These are phyloP conservation scores for Biancaea sappan DNA, from an alignment of 306 rosid species.

Conservation along the genomic window DNA sequence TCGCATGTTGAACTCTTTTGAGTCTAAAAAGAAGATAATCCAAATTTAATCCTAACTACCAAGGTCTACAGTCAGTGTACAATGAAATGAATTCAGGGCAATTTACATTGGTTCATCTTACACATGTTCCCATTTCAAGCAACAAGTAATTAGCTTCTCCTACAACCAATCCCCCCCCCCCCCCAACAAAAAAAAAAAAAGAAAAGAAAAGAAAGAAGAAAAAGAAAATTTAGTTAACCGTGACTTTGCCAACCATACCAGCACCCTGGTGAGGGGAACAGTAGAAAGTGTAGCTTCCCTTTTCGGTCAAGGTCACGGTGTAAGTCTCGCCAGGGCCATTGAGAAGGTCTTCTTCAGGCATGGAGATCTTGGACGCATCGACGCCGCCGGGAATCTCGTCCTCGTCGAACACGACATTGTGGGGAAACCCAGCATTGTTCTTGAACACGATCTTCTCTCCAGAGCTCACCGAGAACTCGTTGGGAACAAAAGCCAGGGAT, in stretches of 20 bases:
- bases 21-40: too few species aligned
- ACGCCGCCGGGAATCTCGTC: conserved; percentile 83
- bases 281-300: conserved; percentile 72
- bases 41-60: too few species aligned
- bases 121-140: too few species aligned
- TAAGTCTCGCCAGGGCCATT: conserved; percentile 76
- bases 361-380: conserved; percentile 66
- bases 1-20: too few species aligned
- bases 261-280: conserved; percentile 95
- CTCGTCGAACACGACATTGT: conserved; percentile 85
- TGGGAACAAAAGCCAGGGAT: conserved; percentile 60
- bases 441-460: conserved; percentile 84
- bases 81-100: not conserved
- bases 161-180: too few species aligned
- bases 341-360: conserved; percentile 70
- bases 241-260: conserved; percentile 80
- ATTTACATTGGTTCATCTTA: not conserved
- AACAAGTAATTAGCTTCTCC: too few species aligned
- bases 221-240: conserved; percentile 52
- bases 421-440: conserved; percentile 97
- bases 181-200: too few species aligned
- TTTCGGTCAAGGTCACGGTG: conserved; percentile 56
- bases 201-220: too few species aligned
- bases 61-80: not conserved
- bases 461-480: conserved; percentile 43